Evolutionary conservation across 192 early-diverging fungal species (phyloP), one percentile per base, ranked within the genome.

Genomic region (Backusella macrospora): DNA sequence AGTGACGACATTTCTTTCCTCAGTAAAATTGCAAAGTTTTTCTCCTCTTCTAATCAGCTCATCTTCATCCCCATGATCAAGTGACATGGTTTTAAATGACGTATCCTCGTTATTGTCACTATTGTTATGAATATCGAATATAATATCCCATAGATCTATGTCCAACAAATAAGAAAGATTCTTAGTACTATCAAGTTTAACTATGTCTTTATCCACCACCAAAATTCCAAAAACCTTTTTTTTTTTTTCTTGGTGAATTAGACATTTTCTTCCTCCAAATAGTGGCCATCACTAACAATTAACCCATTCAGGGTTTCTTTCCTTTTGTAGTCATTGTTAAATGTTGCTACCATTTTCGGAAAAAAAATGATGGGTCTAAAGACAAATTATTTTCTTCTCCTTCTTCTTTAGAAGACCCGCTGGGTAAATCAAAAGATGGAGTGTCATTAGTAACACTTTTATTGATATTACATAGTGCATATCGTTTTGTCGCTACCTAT

Each of bases 401-500:
- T 26, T 59, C 26, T 59, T 26, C 21, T 59, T 18, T 9, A 26
- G 26, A 26, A 23, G 52, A 59, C 5, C 12, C 9, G 26, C 21
- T 59, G 23, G 18, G 29, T 34, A 2, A 34, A 34, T 34, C 29
- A 34, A 34, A 34, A 34, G 29, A 5, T 26, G 3, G 9, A 0
- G 52, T 59, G 52, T 26, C 52, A 26, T 59, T 59, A 59, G 52
- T 59, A 59, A 5, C 10, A 59, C 26, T 18, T 59, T 59, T 59
- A 59, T 59, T 7, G 23, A 23, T 59, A 4, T 26, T 26, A 59
- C 52, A 59, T 59, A 59, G 21, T 10, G 52, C 52, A 59, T 59
- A 59, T 59, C 8, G n/a, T 59, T 59, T 59, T 26, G 52, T 21
- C 52, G 52, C 23, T 59, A 23, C 52, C 23, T 23, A 23, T 59